Evolutionary conservation across 2,329 filamentous ascomycete genomes (phyloP).

Genomic region (Aureobasidium leucospermi): DNA sequence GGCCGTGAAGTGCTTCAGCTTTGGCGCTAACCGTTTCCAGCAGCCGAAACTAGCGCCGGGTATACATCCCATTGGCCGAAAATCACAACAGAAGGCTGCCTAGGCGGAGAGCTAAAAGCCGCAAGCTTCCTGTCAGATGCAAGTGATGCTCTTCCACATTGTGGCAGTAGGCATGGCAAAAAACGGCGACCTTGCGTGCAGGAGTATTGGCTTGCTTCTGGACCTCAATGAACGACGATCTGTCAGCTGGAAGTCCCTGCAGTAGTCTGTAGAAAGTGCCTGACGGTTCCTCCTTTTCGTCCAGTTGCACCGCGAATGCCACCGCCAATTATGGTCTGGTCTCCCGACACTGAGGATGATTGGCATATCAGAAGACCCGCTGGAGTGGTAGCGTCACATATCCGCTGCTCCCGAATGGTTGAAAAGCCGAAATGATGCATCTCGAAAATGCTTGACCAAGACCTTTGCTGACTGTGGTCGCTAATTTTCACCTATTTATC

Average conservation of each 20-base stretch:
- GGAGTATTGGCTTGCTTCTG: not conserved
- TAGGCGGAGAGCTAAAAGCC: not conserved
- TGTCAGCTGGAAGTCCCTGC: not conserved
- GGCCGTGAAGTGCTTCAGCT: not conserved
- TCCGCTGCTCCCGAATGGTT: not conserved
- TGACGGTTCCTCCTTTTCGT: not conserved
- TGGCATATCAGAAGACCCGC: not conserved
- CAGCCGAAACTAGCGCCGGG: not conserved
- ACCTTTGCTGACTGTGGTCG: not conserved
- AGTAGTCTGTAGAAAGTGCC: not conserved
- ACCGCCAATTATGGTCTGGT: not conserved
- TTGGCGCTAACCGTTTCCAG: not conserved
- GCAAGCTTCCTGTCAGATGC: not conserved
- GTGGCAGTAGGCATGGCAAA: not conserved
- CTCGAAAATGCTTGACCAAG: not conserved
- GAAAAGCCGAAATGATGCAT: not conserved
- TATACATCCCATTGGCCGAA: not conserved
- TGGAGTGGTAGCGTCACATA: not conserved
- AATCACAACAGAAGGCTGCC: not conserved
- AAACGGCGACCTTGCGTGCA: not conserved
- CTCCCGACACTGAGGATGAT: not conserved
- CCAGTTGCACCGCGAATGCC: not conserved
- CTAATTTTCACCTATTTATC: not conserved
- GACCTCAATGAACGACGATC: not conserved
- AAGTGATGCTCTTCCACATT: not conserved